phyloP scores from a whole-genome alignment of 2,329 filamentous ascomycete species.

The Colletotrichum sp. region DNA sequence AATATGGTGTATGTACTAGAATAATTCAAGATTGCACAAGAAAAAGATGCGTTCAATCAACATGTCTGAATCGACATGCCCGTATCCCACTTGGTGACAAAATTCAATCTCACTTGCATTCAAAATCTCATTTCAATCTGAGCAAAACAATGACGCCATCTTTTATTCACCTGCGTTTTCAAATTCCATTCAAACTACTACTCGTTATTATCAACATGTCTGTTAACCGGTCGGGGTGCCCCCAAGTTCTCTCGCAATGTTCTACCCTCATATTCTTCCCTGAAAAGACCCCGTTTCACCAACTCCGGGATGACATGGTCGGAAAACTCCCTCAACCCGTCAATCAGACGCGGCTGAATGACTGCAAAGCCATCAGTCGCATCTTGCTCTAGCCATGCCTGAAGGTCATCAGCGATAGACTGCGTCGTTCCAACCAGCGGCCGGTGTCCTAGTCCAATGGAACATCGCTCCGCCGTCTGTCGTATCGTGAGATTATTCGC shows the following conservation, averaged over 20 bases:
- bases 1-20: too few species aligned
- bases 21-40: too few species aligned
- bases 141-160: too few species aligned
- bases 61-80: too few species aligned
- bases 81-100: too few species aligned
- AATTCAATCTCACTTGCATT: too few species aligned
- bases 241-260: not conserved
- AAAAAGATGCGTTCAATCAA: too few species aligned
- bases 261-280: not conserved
- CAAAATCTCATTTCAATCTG: too few species aligned
- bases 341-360: not conserved
- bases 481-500: not conserved
- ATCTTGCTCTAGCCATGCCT: not conserved
- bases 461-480: not conserved
- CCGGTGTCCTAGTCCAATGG: not conserved
- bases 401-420: not conserved
- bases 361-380: not conserved
- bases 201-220: not conserved
- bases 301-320: not conserved
- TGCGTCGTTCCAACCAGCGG: not conserved
- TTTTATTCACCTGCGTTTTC: too few species aligned
- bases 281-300: not conserved
- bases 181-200: too few species aligned
- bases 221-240: not conserved
- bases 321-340: not conserved